phyloP scores from a whole-genome alignment of 2,329 filamentous ascomycete species.

The Chaetomiaceae sp. region DNA sequence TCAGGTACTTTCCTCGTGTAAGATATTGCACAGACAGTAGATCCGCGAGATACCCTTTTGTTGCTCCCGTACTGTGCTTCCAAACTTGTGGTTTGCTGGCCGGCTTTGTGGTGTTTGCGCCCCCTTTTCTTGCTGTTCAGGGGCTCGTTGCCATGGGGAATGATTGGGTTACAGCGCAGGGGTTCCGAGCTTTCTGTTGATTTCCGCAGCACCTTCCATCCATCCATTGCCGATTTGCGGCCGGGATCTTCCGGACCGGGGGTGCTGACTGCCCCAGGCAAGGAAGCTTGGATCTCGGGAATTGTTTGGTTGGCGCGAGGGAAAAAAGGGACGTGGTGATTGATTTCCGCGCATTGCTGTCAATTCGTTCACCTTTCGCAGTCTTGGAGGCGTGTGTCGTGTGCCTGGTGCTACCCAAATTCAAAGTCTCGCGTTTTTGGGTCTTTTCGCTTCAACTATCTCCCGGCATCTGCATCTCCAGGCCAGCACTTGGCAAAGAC shows the following conservation, averaged over 20 bases:
- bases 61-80: too few species aligned
- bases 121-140: background rate
- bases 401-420: too few species aligned
- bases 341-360: conserved; percentile 3
- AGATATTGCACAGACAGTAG: too few species aligned
- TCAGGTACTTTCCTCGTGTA: background rate
- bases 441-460: too few species aligned
- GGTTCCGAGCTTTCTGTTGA: background rate
- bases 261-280: conserved; percentile 6
- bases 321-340: conserved; percentile 5
- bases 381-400: too few species aligned
- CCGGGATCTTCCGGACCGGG: conserved; percentile 13
- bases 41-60: too few species aligned
- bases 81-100: too few species aligned
- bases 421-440: too few species aligned
- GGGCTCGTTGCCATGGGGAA: conserved; percentile 5
- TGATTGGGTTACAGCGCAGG: background rate
- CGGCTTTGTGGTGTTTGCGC: background rate
- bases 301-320: conserved; percentile 5
- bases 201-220: too few species aligned
- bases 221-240: conserved; percentile 8
- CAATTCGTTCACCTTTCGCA: background rate
- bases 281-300: background rate
- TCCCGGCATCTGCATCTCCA: too few species aligned
- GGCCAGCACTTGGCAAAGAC: conserved; percentile 1